Base-by-base conservation (phyloP, 768 basidiomycete species). In the Strobilomyces confusus region DNA sequence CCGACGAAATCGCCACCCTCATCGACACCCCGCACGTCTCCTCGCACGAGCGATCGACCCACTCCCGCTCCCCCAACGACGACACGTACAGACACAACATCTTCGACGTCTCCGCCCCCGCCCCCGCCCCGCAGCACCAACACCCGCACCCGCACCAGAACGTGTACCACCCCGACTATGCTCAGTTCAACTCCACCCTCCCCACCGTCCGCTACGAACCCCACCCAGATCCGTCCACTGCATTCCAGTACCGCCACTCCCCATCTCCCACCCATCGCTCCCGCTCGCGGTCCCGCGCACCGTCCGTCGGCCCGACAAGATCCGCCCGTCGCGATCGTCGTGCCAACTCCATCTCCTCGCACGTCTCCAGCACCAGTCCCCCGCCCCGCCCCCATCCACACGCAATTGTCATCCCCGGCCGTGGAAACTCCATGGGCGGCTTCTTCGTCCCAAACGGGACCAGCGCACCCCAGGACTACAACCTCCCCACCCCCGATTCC, bases 401-500 rank as follows among this genome's bases (percentile, higher is more conserved):
- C 58, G 85, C 85, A 11, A 89, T 90, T 64, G 73, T 87, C 46
- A 89, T 89, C 59, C 88, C 85, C 8, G 70, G 76, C 19, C 67
- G 73, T 20, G 63, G 61, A 44, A 59, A 61, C 61, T 5, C 63
- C 44, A 69, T 69, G 65, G 62, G 65, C 1, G 62, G 62, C 52
- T 71, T 70, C 56, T 71, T 70, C 22, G 67, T 69, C 40, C 63
- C 66, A 20, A 64, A 57, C 23, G 58, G 61, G 1, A 43, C 58
- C 14, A 69, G 55, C 9, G 54, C 53, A 0, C 59, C 58, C 46
- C 65, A 69, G 7, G 75, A 76, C 42, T 79, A 75, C 60, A 77
- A 72, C 0, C 73, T 76, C 38, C 75, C 72, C 29, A 80, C 75
- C 0, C 77, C 76, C 5, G 73, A 76, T 19, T 69, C 66, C 3